A percentile compares a stretch with the other conserved stretches of the same genome.
Evolutionary conservation across 2,329 filamentous ascomycete species (phyloP).

Genomic region (Magnaporthales sp.): DNA sequence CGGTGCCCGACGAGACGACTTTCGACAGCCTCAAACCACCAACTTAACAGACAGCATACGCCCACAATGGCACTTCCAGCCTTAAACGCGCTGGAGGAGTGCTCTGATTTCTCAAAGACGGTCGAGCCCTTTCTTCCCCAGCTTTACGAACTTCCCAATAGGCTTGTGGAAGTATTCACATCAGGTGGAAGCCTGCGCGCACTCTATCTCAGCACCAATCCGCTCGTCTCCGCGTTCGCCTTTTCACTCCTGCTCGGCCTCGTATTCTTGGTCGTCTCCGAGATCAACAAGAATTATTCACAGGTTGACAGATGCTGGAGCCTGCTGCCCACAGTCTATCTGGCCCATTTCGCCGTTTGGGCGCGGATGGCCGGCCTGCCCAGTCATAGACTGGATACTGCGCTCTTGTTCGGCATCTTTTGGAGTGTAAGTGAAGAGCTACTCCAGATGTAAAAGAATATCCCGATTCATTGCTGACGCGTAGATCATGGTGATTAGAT

Average conservation of each 20-base stretch:
- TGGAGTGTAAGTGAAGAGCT: constrained; percentile 62
- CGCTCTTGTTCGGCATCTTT: constrained; percentile 59
- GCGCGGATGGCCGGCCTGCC: constrained; percentile 65
- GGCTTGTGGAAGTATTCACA: constrained; percentile 49
- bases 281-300: constrained; percentile 91
- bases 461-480: not conserved
- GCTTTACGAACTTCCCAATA: constrained; percentile 59
- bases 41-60: not conserved
- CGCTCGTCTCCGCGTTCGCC: constrained; percentile 65
- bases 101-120: constrained; percentile 65
- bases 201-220: constrained; percentile 80
- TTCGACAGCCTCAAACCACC: not conserved
- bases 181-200: constrained; percentile 54
- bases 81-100: constrained; percentile 64
- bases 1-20: not conserved
- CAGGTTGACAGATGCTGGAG: constrained; percentile 94
- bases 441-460: not conserved
- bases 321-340: constrained; percentile 78
- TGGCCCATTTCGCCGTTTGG: constrained; percentile 78
- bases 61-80: constrained; percentile 58
- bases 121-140: constrained; percentile 68
- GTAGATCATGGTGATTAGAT: constrained; percentile 33
- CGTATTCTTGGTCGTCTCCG: constrained; percentile 66
- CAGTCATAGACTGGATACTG: constrained; percentile 61
- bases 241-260: constrained; percentile 63